A percentile compares a stretch with the other conserved stretches of the same genome.
These are phyloP conservation scores for Crithidia bombi DNA, from an alignment of 208 protist species.

Conservation along the genomic window DNA sequence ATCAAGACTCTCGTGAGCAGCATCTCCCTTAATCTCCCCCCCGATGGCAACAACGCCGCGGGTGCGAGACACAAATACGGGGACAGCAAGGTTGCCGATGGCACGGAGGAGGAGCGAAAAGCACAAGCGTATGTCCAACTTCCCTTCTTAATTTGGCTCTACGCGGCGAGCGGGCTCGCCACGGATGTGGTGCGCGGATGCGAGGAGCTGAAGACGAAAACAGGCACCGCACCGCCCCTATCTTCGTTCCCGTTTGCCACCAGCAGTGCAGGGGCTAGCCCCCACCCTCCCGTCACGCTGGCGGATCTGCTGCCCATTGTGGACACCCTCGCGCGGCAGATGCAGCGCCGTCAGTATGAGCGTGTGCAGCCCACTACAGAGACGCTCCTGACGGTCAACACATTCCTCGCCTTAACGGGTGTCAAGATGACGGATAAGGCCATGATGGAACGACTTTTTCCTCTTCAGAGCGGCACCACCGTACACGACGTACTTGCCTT, in stretches of 20 bases:
- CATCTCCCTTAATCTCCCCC: constrained; percentile 13
- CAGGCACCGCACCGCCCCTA: background rate
- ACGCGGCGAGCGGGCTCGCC: constrained; percentile 31
- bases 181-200: constrained; percentile 17
- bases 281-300: constrained; percentile 9
- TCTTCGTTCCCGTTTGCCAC: background rate
- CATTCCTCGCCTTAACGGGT: constrained; percentile 28
- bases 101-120: constrained; percentile 14
- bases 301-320: constrained; percentile 22
- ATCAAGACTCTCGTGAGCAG: constrained; percentile 24
- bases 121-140: constrained; percentile 25
- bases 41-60: background rate
- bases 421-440: constrained; percentile 32
- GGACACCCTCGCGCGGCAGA: constrained; percentile 35
- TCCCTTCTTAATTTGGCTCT: constrained; percentile 34
- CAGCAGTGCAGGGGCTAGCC: background rate
- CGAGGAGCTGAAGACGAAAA: constrained; percentile 3
- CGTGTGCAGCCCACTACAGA: constrained; percentile 21
- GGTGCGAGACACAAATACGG: background rate
- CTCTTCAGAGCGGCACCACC: constrained; percentile 20
- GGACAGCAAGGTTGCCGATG: background rate
- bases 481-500: constrained; percentile 22
- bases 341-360: constrained; percentile 29
- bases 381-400: constrained; percentile 28
- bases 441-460: constrained; percentile 30